Base-by-base conservation (phyloP, 345 rosid genomes). In the Linum lewisii region DNA sequence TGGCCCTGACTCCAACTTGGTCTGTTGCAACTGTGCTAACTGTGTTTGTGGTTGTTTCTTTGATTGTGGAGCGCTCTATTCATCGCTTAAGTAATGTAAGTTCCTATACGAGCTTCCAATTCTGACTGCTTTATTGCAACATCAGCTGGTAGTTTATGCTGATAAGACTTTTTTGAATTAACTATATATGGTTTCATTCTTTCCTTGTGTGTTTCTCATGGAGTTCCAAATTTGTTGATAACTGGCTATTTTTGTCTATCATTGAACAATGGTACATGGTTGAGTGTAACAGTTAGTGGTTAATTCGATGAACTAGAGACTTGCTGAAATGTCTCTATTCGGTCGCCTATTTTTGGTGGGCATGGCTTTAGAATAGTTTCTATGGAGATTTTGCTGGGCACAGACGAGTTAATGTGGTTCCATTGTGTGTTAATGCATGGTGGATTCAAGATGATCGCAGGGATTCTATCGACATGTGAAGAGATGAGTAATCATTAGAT, bases 1-100 rank as follows among this genome's bases (percentile, higher is more conserved):
- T 88, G 73, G 95, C 88, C 22, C 68, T 81, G 36, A 88, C 97
- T 1, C 97, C 99, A 53, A 88, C 97, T 62, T 93, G 99, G 99
- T 88, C 97, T 20, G 93, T 88, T 60, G 99, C 99, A 52, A 83
- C 95, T 1, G 99, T 88, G 36, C 68, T 93, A 75, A 88, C 97
- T 10, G 62, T 93, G 55, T 85, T 93, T 62, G 96, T 92, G 15
- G 77, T 69, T 54, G 87, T 93, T 63, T 93, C 99, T 51, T 67
- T 84, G 73, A 72, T 86, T 59, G 94, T 93, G 70, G 97, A 93
- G 67, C 94, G 97, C 55, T 75, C 84, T 7, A 93, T 89, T 65
- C 84, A 84, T 69, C 83, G 83, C 26, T 72, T 92, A 42, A 79
- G 95, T 63, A 67, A 69, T 53, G 98, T 92, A 73, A 81, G 96